Evolutionary conservation across 257 asterid species (phyloP).

Genomic region (Ophiorrhiza pumila): DNA sequence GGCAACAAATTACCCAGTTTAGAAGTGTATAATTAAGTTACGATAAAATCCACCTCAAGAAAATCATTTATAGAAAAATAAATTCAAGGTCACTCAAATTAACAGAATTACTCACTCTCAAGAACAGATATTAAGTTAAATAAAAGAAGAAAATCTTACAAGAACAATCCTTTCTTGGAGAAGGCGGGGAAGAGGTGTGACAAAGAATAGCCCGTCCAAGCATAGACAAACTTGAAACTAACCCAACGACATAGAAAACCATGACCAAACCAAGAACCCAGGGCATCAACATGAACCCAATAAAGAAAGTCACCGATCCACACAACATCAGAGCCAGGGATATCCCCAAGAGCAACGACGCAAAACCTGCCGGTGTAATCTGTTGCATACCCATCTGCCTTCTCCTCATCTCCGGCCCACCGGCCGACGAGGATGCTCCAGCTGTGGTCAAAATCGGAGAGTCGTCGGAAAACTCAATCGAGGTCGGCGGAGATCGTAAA

Average conservation of each 20-base stretch:
- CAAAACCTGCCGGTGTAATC: constrained; percentile 75
- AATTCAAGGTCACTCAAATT: no score
- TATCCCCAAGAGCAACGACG: constrained; percentile 67
- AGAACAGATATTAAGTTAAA: neutral
- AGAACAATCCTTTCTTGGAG: constrained; percentile 49
- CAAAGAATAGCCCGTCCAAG: constrained; percentile 66
- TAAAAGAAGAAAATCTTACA: constrained; percentile 39
- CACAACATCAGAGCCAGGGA: constrained; percentile 75
- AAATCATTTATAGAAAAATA: neutral
- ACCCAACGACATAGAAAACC: constrained; percentile 65
- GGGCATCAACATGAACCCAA: constrained; percentile 91
- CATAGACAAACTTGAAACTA: constrained; percentile 78
- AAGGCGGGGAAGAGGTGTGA: constrained; percentile 28
- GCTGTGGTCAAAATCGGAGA: neutral
- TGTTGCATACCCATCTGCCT: constrained; percentile 39
- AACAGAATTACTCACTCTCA: no score
- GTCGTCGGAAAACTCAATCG: constrained; percentile 29
- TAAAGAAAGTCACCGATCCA: constrained; percentile 83
- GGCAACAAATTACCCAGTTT: neutral
- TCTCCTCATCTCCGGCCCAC: neutral
- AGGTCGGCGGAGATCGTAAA: constrained; percentile 29
- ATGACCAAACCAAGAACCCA: constrained; percentile 88
- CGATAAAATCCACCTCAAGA: neutral
- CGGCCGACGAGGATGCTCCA: constrained; percentile 12
- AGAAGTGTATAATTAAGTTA: neutral